Base-by-base conservation (phyloP, 768 basidiomycete genomes). In the Dacryopinax spathularia region DNA sequence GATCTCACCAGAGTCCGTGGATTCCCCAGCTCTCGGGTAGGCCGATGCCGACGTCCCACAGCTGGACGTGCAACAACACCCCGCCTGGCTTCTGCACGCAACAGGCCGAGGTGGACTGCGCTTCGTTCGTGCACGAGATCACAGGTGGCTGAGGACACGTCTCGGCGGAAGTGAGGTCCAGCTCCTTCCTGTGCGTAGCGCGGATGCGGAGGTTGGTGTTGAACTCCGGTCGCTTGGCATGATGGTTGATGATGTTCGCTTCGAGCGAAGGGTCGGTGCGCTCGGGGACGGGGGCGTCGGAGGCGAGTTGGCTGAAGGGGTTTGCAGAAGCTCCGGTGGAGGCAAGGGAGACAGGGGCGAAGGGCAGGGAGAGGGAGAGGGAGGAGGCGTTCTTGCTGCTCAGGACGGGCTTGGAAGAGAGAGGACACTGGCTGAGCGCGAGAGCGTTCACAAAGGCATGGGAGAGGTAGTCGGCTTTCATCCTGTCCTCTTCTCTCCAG, bases 391-490 rank as follows among this genome's bases (percentile, higher is more conserved):
- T 56, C 10, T 56, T 22, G 10, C 25, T 9, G 13, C 25, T 9
- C 15, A 25, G 48, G 48, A 29, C 3, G 29, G 48, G 48, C 29
- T 56, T 56, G 48, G 48, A 56, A 29, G 48, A 56, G 48, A 56
- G 48, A 27, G 48, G 48, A 29, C 48, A 56, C 22, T 56, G 48
- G 48, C 5, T 5, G 29, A 27, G 20, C 29, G 48, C 48, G 13
- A 56, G 48, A 29, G 48, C 48, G 48, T 29, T 22, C 25, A 56
- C 48, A 18, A 56, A 56, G 25, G 48, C 48, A 13, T 56, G 48
- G 39, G 22, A 56, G 48, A 56, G 48, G 25, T 27, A 56, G 48
- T 56, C 48, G 48, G 48, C 48, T 29, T 56, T 56, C 48, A 56
- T 56, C 48, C 18, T 56, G n/a, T n/a, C n/a, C n/a, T n/a, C n/a